Conservation (phyloP, 768 basidiomycete genomes). For the Tremella mesenterica region DNA sequence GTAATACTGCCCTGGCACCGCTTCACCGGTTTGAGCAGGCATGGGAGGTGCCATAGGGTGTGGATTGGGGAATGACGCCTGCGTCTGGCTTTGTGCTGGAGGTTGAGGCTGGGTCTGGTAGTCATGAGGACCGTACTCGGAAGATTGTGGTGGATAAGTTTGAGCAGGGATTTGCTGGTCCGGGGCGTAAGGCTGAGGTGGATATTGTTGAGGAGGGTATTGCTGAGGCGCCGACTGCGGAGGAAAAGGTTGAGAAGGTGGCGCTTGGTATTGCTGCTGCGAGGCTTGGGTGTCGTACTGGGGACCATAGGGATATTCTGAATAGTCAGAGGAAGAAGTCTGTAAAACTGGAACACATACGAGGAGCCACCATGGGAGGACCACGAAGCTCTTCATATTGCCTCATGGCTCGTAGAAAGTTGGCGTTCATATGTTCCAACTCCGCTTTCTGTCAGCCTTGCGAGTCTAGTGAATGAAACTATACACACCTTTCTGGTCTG, state of each 20-base stretch:
- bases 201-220: conserved; percentile 8
- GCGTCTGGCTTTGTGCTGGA: background rate
- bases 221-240: conserved; percentile 9
- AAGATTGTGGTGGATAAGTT: background rate
- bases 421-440: conserved; percentile 87
- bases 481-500: conserved; percentile 69
- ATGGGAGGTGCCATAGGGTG: conserved; percentile 20
- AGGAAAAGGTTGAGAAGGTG: conserved; percentile 23
- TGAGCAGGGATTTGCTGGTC: conserved; percentile 5
- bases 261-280: conserved; percentile 30
- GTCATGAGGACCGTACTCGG: background rate
- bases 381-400: conserved; percentile 94
- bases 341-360: background rate
- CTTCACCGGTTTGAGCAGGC: conserved; percentile 36
- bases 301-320: conserved; percentile 32
- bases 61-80: conserved; percentile 28
- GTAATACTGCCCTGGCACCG: conserved; percentile 22
- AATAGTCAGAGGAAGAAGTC: conserved; percentile 6
- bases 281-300: conserved; percentile 37
- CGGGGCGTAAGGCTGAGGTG: conserved; percentile 4
- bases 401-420: conserved; percentile 74
- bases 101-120: background rate
- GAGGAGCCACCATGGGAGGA: conserved; percentile 15
- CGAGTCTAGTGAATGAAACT: background rate
- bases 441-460: conserved; percentile 57